Conservation (phyloP, 768 basidiomycete species). For the Arthromyces matolae region DNA sequence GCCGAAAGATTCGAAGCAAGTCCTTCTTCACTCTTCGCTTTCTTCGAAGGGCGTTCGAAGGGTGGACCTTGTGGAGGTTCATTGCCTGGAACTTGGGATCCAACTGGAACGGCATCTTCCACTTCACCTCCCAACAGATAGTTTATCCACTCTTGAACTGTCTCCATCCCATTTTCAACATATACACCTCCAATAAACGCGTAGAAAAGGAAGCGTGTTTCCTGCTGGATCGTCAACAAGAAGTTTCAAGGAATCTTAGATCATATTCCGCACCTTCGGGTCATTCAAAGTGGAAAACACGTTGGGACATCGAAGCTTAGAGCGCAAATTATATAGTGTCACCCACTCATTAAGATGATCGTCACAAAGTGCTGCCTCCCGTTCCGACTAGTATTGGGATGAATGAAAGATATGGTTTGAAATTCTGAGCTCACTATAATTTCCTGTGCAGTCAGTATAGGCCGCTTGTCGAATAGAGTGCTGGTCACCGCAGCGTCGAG, state of each 20-base stretch:
- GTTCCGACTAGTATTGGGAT: conserved; percentile 23
- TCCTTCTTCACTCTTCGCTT: conserved; percentile 38
- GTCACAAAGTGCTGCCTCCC: conserved; percentile 35
- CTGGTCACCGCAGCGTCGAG: conserved; percentile 45
- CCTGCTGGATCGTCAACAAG: conserved; percentile 32
- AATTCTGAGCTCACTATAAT: conserved; percentile 60
- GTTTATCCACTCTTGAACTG: conserved; percentile 56
- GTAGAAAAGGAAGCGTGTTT: conserved; percentile 54
- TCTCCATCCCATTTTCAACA: conserved; percentile 46
- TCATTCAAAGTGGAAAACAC: conserved; percentile 29
- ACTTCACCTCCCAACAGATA: conserved; percentile 32
- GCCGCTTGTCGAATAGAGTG: conserved; percentile 46
- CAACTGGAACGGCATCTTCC: conserved; percentile 1
- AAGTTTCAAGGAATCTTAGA: conserved; percentile 10
- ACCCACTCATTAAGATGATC: conserved; percentile 48
- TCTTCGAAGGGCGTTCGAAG: conserved; percentile 36
- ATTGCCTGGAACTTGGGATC: conserved; percentile 11
- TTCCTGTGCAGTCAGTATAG: conserved; percentile 43
- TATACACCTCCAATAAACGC: conserved; percentile 69
- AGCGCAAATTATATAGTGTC: conserved; percentile 40
- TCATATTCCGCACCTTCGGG: conserved; percentile 39
- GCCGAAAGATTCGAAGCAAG: conserved; percentile 20
- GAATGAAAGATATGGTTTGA: conserved; percentile 5
- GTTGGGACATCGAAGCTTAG: conserved; percentile 45
- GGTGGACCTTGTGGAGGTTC: conserved; percentile 7